Evolutionary conservation across 2,329 filamentous ascomycete species (phyloP).

Genomic region (Cladobotryum mycophilum): DNA sequence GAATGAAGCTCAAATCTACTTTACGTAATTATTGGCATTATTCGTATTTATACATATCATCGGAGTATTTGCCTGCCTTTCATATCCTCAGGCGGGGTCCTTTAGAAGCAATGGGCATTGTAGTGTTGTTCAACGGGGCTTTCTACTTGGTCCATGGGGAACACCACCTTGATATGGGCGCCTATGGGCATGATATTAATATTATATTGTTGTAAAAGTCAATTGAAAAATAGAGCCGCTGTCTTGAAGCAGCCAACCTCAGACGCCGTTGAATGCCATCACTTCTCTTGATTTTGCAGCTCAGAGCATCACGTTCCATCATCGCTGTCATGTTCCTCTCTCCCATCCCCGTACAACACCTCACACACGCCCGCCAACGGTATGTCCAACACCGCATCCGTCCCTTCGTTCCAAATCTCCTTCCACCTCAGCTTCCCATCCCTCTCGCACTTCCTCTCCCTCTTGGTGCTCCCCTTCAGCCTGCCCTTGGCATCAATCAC

Average conservation of each 20-base stretch:
- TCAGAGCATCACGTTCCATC: conserved; percentile 4
- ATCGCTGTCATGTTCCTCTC: conserved; percentile 21
- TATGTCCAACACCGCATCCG: conserved; percentile 95
- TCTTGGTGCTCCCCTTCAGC: conserved; percentile 32
- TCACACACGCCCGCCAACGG: conserved; percentile 93
- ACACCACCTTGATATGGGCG: not conserved
- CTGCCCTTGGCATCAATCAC: conserved; percentile 67
- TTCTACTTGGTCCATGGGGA: not conserved
- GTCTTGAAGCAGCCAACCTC: not conserved
- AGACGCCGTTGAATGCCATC: conserved; percentile 1
- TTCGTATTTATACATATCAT: not conserved
- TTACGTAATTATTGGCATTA: no score
- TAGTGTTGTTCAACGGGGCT: not conserved
- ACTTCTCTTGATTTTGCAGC: no score
- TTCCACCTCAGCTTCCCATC: conserved; percentile 60
- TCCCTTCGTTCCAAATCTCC: conserved; percentile 81
- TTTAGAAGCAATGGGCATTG: no score
- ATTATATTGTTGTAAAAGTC: not conserved
- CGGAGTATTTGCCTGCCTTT: no score
- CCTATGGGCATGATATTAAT: not conserved
- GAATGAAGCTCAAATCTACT: no score
- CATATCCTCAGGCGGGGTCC: no score
- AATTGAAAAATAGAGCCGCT: no score
- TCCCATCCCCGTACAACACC: conserved; percentile 71
- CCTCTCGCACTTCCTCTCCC: conserved; percentile 31